Evolutionary conservation across 176 grass and related monocot species (phyloP), one percentile per base, ranked within the genome.

Genomic region (Oryza brachyantha): DNA sequence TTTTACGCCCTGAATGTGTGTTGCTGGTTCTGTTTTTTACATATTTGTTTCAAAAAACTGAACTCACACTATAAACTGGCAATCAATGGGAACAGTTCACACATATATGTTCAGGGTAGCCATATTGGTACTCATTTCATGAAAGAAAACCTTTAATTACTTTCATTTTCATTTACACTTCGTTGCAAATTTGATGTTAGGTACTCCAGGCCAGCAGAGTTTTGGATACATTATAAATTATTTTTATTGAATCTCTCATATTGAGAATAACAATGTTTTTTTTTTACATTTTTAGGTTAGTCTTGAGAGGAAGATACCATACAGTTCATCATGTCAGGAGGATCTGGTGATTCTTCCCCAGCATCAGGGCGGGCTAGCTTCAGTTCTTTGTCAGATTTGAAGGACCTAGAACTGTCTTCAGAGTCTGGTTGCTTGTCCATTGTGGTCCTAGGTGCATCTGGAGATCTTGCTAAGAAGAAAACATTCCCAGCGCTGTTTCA

Each of bases 401-500:
- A 86, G 73, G 84, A 87, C 42, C 65, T 76, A 40, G 85, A 68
- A 65, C 66, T 91, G 66, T 69, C 84, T 55, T 75, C 65, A 46
- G 92, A 99, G 46, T 52, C 68, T 31, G 90, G 92, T 31, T 93
- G 70, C 42, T 85, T 99, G 66, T 99, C 96, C 48, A 91, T 99
- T 85, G 80, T 99, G 55, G 96, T 99, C 25, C 88, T 99, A 59
- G 96, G 96, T 78, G 96, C 96, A 80, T 99, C 96, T 50, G 96
- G 96, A 42, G 96, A 99, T 72, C 90, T 98, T 66, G 96, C 96
- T 74, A 99, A 99, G 84, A 99, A 93, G 81, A 99, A 99, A 81
- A 99, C 96, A 72, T 99, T 99, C 77, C 96, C 96, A 31, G 90
- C 96, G 32, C 88, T 99, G 45, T 95, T 91, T 62, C 82, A 99